These are phyloP conservation scores for Infundibulicybe gibba DNA, from an alignment of 768 basidiomycete species.

Conservation along the genomic window DNA sequence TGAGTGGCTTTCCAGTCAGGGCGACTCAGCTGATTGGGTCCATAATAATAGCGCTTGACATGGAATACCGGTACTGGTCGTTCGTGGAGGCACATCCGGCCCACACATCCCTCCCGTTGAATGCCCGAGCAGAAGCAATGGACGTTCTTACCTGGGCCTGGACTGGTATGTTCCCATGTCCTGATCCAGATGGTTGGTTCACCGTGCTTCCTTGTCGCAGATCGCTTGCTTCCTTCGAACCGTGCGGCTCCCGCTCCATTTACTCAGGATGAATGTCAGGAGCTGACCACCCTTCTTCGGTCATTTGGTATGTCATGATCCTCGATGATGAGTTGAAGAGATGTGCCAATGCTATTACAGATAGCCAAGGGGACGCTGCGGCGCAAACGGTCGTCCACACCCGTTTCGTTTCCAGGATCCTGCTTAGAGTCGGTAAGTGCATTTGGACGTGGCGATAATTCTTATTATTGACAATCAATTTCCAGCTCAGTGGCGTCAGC, in stretches of 20 bases:
- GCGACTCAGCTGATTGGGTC: neutral
- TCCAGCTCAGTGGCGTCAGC: constrained; percentile 67
- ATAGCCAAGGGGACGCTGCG: constrained; percentile 31
- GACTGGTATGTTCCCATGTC: constrained; percentile 44
- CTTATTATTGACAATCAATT: neutral
- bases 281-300: no score
- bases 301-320: constrained; percentile 81
- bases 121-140: constrained; percentile 64
- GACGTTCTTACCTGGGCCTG: constrained; percentile 81
- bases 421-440: constrained; percentile 64
- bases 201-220: constrained; percentile 26
- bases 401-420: constrained; percentile 63
- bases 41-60: constrained; percentile 54
- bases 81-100: no score
- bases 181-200: no score
- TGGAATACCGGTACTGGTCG: constrained; percentile 80
- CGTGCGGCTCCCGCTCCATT: constrained; percentile 58
- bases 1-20: constrained; percentile 21
- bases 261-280: no score
- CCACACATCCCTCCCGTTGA: constrained; percentile 53
- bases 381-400: constrained; percentile 52
- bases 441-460: neutral
- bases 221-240: constrained; percentile 65
- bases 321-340: no score
- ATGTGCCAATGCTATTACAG: constrained; percentile 8